Percentiles rank a stretch among this genome's conserved stretches.
Evolutionary conservation across 768 basidiomycete genomes (phyloP).

Genomic region (Collybia nuda): DNA sequence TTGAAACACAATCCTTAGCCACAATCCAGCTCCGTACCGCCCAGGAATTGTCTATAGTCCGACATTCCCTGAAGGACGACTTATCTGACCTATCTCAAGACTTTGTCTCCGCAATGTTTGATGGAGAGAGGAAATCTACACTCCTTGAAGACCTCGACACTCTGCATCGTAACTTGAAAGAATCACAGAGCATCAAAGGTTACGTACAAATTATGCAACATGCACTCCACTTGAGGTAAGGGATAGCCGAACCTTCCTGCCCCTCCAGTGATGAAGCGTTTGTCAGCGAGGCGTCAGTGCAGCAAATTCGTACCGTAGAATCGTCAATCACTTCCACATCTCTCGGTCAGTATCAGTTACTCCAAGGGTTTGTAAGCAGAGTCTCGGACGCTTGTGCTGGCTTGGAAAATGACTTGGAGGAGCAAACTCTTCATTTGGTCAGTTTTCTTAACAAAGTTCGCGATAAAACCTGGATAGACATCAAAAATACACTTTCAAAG

Average conservation of each 20-base stretch:
- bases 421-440: constrained; percentile 59
- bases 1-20: constrained; percentile 45
- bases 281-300: constrained; percentile 56
- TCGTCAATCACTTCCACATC: constrained; percentile 40
- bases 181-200: constrained; percentile 70
- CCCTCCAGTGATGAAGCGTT: constrained; percentile 7
- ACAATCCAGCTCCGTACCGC: constrained; percentile 58
- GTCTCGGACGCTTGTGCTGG: constrained; percentile 43
- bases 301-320: constrained; percentile 44
- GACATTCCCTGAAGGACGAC: constrained; percentile 80
- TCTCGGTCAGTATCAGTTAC: constrained; percentile 55
- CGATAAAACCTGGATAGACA: constrained; percentile 73
- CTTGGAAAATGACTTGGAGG: constrained; percentile 45
- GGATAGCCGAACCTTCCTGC: neutral
- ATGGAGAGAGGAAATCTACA: constrained; percentile 51
- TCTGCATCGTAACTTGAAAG: constrained; percentile 73
- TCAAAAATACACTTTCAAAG: constrained; percentile 66
- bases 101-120: constrained; percentile 56
- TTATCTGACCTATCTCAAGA: constrained; percentile 64
- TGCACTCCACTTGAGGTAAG: constrained; percentile 72
- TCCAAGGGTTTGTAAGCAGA: constrained; percentile 60
- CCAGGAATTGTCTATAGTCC: constrained; percentile 70
- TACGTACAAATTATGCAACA: constrained; percentile 78
- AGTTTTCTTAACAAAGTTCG: constrained; percentile 61
- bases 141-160: constrained; percentile 82